phyloP scores from a whole-genome alignment of 805 yeast species.

The Hanseniaspora occidentalis region DNA sequence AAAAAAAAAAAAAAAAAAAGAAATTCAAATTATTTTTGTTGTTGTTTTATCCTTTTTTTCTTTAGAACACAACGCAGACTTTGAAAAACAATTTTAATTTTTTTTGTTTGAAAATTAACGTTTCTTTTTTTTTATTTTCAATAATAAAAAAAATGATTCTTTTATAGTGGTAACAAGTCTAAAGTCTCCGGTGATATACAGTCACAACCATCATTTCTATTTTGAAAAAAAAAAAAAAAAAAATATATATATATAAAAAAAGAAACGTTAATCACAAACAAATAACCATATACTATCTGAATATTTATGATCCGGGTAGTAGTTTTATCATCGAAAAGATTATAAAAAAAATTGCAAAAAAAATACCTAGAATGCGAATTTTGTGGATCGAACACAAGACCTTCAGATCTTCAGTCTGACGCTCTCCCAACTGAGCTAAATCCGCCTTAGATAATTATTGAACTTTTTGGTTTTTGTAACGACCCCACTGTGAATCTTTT shows the following conservation, averaged over 20 bases:
- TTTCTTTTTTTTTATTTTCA: conserved; percentile 1
- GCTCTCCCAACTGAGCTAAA: conserved; percentile 33
- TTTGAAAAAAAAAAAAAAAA: background rate
- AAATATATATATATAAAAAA: background rate
- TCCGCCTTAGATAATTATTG: conserved; percentile 21
- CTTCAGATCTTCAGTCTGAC: conserved; percentile 44
- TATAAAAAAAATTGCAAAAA: background rate
- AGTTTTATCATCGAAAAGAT: no score
- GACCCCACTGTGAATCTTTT: no score
- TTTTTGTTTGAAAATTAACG: background rate
- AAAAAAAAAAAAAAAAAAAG: no score
- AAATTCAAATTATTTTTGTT: no score
- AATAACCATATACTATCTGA: background rate
- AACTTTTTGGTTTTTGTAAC: background rate
- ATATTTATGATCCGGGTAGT: no score
- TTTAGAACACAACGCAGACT: background rate
- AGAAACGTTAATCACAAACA: no score
- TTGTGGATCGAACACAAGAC: conserved; percentile 84
- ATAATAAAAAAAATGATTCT: background rate
- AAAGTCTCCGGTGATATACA: background rate
- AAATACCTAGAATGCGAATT: conserved; percentile 31
- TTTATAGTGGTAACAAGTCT: background rate
- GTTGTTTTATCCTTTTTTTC: background rate
- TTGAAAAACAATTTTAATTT: background rate
- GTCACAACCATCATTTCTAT: background rate